These are phyloP conservation scores for Leptomonas pyrrhocoris DNA, from an alignment of 208 protist genomes.

Conservation along the genomic window DNA sequence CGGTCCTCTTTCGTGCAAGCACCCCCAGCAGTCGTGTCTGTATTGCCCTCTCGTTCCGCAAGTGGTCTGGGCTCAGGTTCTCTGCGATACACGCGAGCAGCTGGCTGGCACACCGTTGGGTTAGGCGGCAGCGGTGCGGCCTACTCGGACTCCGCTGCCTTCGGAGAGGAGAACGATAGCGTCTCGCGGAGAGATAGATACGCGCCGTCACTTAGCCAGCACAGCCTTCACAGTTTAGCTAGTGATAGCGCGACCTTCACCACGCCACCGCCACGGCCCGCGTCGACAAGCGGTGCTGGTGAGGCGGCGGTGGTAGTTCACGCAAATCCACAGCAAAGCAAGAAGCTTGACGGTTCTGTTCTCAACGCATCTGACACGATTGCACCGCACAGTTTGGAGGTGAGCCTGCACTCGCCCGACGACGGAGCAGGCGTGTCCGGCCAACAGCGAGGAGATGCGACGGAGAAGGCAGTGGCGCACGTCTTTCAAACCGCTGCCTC, in stretches of 20 bases:
- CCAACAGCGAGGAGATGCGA: neutral
- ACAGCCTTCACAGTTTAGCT: conserved; percentile 9
- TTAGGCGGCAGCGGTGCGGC: conserved; percentile 3
- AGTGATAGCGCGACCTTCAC: neutral
- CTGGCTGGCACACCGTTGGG: conserved; percentile 2
- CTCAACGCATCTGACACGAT: neutral
- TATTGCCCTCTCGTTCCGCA: neutral
- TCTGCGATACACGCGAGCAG: neutral
- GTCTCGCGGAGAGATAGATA: neutral
- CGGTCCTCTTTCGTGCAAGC: conserved; percentile 5
- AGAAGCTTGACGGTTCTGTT: neutral
- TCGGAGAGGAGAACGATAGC: neutral
- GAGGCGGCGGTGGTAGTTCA: neutral
- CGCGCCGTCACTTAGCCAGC: neutral
- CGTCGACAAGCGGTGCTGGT: neutral
- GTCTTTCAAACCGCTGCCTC: conserved; percentile 11
- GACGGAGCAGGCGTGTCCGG: neutral
- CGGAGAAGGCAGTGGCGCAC: conserved; percentile 2
- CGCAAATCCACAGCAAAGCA: neutral
- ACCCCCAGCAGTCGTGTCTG: neutral
- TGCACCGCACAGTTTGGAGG: conserved; percentile 12
- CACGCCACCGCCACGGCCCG: neutral
- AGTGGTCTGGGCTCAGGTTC: neutral
- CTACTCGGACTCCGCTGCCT: neutral
- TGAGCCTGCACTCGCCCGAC: neutral